phyloP scores from a whole-genome alignment of 2,329 filamentous ascomycete genomes.

The Teratosphaeria gauchensis region DNA sequence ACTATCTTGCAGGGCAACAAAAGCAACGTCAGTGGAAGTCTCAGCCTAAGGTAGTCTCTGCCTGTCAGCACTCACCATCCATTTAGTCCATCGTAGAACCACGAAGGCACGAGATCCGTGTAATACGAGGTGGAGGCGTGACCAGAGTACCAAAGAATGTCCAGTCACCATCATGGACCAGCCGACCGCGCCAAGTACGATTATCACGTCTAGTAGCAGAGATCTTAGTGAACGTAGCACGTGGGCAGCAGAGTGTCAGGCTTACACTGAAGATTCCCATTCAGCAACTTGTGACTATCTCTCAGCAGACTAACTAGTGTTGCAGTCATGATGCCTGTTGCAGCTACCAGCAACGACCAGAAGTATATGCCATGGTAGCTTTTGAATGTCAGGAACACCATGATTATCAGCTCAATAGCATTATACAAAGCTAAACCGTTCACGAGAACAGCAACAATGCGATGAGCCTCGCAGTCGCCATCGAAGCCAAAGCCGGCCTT shows the following conservation, averaged over 20 bases:
- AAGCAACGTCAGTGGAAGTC: too few species aligned
- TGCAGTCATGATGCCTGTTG: constrained; percentile 28
- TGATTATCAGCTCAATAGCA: constrained; percentile 34
- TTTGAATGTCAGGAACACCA: constrained; percentile 35
- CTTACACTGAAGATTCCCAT: constrained; percentile 26
- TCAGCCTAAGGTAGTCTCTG: too few species aligned
- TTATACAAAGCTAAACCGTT: constrained; percentile 19
- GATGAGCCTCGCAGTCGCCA: background rate
- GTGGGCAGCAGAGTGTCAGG: constrained; percentile 15
- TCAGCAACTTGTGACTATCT: constrained; percentile 33
- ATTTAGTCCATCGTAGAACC: constrained; percentile 41
- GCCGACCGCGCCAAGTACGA: constrained; percentile 1
- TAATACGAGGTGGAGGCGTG: background rate
- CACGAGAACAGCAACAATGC: background rate
- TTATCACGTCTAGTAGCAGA: background rate
- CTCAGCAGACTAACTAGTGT: constrained; percentile 34
- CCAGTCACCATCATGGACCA: background rate
- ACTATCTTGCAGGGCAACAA: constrained; percentile 33
- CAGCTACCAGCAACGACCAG: constrained; percentile 36
- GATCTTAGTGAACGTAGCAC: constrained; percentile 3
- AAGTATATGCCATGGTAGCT: constrained; percentile 39
- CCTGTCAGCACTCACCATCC: constrained; percentile 29
- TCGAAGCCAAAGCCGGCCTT: background rate
- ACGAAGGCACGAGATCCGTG: constrained; percentile 32
- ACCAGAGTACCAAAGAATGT: background rate